These are phyloP conservation scores for Colletotrichum orchidophilum DNA, from an alignment of 2,329 filamentous ascomycete genomes.

Conservation along the genomic window DNA sequence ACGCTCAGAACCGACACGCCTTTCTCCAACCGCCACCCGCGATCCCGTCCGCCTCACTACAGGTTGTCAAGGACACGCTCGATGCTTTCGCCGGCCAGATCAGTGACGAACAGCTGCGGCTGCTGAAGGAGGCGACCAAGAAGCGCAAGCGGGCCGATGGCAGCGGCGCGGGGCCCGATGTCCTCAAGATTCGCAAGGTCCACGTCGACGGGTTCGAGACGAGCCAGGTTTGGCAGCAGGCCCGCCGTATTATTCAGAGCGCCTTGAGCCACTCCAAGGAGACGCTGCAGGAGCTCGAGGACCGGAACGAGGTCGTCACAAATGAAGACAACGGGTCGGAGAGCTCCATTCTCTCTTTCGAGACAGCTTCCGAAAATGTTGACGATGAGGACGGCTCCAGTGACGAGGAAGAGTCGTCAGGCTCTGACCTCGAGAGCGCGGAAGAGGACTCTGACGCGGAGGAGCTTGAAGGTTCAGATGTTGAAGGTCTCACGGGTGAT, in stretches of 20 bases:
- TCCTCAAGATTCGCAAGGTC: constrained; percentile 82
- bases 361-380: constrained; percentile 44
- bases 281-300: constrained; percentile 59
- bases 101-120: constrained; percentile 75
- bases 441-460: constrained; percentile 38
- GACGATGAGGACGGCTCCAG: constrained; percentile 40
- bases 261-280: constrained; percentile 59
- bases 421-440: constrained; percentile 44
- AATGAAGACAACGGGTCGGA: constrained; percentile 50
- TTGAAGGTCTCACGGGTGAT: constrained; percentile 33
- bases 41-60: constrained; percentile 75
- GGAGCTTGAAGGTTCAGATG: constrained; percentile 36
- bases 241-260: constrained; percentile 78
- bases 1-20: constrained; percentile 69
- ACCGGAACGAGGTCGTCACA: constrained; percentile 50
- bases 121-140: constrained; percentile 73
- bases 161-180: constrained; percentile 55
- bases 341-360: constrained; percentile 45
- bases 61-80: constrained; percentile 81
- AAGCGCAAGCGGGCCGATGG: constrained; percentile 76
- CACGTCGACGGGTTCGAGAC: constrained; percentile 89
- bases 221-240: constrained; percentile 94
- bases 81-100: constrained; percentile 81
- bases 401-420: constrained; percentile 41
- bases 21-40: constrained; percentile 80